These are phyloP conservation scores for Rubia yunnanensis DNA, from an alignment of 257 asterid species.

Conservation along the genomic window DNA sequence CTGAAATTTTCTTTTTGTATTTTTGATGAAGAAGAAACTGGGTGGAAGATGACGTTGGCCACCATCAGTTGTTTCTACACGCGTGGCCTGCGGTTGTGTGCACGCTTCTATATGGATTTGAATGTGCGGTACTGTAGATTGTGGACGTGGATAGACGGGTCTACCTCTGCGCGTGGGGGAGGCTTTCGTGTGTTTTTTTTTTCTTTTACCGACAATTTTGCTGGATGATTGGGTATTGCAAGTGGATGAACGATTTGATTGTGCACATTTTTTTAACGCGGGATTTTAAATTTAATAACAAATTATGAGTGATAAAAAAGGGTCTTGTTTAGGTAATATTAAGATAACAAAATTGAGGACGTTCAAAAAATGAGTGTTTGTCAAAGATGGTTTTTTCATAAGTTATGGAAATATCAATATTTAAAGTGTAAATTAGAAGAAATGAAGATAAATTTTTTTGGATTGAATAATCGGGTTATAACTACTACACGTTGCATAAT, in stretches of 20 bases:
- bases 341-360: too few species aligned
- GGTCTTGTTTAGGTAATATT: too few species aligned
- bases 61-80: constrained; percentile 11
- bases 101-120: background rate
- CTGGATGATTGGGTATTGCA: background rate
- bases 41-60: constrained; percentile 32
- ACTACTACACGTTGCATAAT: too few species aligned
- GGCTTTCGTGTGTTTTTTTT: background rate
- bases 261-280: background rate
- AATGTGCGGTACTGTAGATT: background rate
- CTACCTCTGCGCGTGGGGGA: background rate
- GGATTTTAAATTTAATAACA: background rate
- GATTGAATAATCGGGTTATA: too few species aligned
- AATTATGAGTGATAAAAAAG: too few species aligned
- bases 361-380: too few species aligned
- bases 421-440: too few species aligned
- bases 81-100: background rate
- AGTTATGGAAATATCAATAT: too few species aligned
- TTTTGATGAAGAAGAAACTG: constrained; percentile 11
- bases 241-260: background rate
- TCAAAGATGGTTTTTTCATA: too few species aligned
- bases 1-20: background rate
- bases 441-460: too few species aligned
- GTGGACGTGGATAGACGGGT: background rate
- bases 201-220: too few species aligned